Base-by-base conservation (phyloP, 805 yeast genomes). In the Vanderwaltozyma yarrowii region DNA sequence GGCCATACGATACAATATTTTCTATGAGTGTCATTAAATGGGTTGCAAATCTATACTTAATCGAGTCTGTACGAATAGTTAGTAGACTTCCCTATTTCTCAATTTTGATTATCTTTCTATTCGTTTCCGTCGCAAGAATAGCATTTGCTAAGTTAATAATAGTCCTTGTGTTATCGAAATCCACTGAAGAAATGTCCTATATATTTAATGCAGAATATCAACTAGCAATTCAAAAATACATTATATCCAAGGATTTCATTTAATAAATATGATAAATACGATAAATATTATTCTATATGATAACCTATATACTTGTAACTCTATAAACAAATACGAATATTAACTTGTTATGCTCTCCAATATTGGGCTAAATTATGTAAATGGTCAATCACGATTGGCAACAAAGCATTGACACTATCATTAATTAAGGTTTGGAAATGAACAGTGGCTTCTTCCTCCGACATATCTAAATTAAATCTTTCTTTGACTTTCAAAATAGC, bases 321-420 rank as follows among this genome's bases (percentile, higher is more conserved):
- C 8, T 16, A 21, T 23, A 23, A 16, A 15, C 13, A 15, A 14
- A 16, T 20, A 13, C 7, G n/a, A 6, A 9, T 28, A 14, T 19
- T 16, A 8, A 16, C n/a, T 26, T 12, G 3, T 48, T 45, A 89
- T 0, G 96, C 87, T 43, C 98, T 67, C 98, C 98, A 94, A 56
- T 92, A 92, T 56, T 92, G 99, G 0, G 99, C 96, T 56, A 92
- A 70, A 61, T 89, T 86, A 59, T 92, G 99, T 37, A 92, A 64
- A 45, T 96, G 76, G 54, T 92, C 99, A 38, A 92, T 92, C 14
- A 94, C 95, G 54, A 88, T 88, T 0, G 98, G 97, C 41, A 89
- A 60, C 41, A 92, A 74, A 0, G 98, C 97, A 55, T 77, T 84
- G 14, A 92, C 96, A 62, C 95, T 84, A 50, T 85, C 96, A 51